Evolutionary conservation across 768 basidiomycete genomes (phyloP).

Genomic region (Termitomyces eurrhizus): DNA sequence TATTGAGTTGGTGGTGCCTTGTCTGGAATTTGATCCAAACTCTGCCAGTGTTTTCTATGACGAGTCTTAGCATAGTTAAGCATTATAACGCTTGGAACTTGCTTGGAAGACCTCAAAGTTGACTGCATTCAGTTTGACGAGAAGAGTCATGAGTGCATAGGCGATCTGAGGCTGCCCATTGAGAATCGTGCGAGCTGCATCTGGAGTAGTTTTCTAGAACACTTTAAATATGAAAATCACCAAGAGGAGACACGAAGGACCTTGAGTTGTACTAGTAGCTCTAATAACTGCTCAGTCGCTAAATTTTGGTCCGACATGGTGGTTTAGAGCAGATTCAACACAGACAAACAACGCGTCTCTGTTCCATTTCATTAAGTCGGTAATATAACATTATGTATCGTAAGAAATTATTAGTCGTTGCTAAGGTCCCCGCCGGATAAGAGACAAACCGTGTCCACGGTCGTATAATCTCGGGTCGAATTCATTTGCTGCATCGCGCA

Average conservation of each 20-base stretch:
- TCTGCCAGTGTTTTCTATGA: slow-evolving; percentile 60
- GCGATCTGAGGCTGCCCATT: slow-evolving; percentile 73
- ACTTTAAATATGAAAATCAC: neutral
- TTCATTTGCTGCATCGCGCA: neutral
- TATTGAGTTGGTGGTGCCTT: slow-evolving; percentile 19
- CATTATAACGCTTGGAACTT: slow-evolving; percentile 4
- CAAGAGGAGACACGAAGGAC: slow-evolving; percentile 25
- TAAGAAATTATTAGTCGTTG: too few relatives aligned
- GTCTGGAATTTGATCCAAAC: slow-evolving; percentile 29
- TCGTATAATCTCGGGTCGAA: neutral
- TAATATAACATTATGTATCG: too few relatives aligned
- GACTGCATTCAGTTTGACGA: slow-evolving; percentile 75
- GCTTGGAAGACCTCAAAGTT: slow-evolving; percentile 78
- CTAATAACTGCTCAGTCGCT: slow-evolving; percentile 65
- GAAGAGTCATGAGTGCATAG: slow-evolving; percentile 70
- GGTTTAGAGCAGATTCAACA: neutral
- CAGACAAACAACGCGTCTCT: slow-evolving; percentile 8
- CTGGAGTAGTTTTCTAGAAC: slow-evolving; percentile 67
- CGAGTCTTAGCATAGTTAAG: neutral
- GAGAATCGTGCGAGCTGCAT: slow-evolving; percentile 63
- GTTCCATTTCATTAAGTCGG: neutral
- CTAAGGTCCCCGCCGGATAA: neutral
- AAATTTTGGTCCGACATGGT: slow-evolving; percentile 50
- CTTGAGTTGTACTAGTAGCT: slow-evolving; percentile 74
- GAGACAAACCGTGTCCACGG: neutral